Evolutionary conservation across 2,329 filamentous ascomycete genomes (phyloP).

Genomic region (Sporothrix globosa): DNA sequence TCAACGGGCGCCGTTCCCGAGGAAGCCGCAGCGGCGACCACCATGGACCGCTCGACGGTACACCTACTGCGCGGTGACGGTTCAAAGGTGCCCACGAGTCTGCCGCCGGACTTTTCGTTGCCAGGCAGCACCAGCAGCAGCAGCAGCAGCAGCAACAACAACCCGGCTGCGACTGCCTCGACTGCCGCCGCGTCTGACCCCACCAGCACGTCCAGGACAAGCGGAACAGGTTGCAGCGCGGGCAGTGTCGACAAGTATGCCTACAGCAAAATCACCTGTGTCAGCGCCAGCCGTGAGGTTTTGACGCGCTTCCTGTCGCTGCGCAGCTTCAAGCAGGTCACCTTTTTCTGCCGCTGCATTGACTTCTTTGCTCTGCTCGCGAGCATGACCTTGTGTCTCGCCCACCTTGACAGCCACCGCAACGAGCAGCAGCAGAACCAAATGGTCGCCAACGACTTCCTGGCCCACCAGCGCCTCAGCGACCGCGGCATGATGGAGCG

Average conservation of each 20-base stretch:
- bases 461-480: constrained; percentile 48
- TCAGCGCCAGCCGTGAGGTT: constrained; percentile 50
- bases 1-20: not conserved
- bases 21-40: not conserved
- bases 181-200: no score
- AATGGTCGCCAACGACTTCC: constrained; percentile 33
- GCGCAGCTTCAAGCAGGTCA: constrained; percentile 40
- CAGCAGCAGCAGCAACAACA: not conserved
- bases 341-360: constrained; percentile 48
- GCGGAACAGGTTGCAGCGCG: not conserved
- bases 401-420: constrained; percentile 44
- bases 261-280: constrained; percentile 47
- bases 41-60: not conserved
- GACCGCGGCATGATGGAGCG: constrained; percentile 50
- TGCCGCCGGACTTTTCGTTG: not conserved
- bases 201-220: no score
- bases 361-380: constrained; percentile 50
- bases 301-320: constrained; percentile 48
- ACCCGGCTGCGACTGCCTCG: not conserved
- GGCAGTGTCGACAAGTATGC: constrained; percentile 40
- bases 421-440: constrained; percentile 20
- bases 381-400: constrained; percentile 47
- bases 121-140: not conserved
- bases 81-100: not conserved
- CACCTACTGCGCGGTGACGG: not conserved